Base-by-base conservation (phyloP, 2,329 filamentous ascomycete genomes). In the Allantophomopsis cytisporea region DNA sequence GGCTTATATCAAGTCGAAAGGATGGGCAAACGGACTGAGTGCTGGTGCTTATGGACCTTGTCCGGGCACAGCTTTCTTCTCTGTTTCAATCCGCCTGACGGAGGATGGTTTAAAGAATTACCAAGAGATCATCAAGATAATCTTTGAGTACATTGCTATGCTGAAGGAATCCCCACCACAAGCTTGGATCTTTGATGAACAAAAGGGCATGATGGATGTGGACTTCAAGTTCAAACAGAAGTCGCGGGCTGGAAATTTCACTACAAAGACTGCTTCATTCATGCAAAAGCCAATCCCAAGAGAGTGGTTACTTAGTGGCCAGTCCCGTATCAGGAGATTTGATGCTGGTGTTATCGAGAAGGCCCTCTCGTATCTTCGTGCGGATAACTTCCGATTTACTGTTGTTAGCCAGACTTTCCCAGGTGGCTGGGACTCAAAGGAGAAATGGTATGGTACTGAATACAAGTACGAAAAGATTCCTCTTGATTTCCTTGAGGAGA, bases 391-490 rank as follows among this genome's bases (percentile, higher is more conserved):
- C 63, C 76, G 85, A 21, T 71, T 95, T 57, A 80, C 76, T 2
- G 69, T 96, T 37, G 76, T 93, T 20, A 89, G 86, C 17, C 83
- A 87, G 53, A 80, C 83, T 7, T 83, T 80, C 48, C 88, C 88
- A 0, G 88, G 86, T 0, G 71, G 76, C 38, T 95, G 86, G 84
- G 73, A 93, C 47, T 64, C 80, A 56, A 93, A 83, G 54, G 91
- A 98, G 64, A 86, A 88, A 56, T 98, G 91, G 91, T 98, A 98
- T 51, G 89, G 89, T 7, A 98, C 91, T 0, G 88, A 96, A 54
- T 94, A 95, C 61, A 83, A 77, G 46, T 71, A 80, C 23, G 83
- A 93, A 54, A 81, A 77, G 54, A 83, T 98, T 30, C 79, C 88
- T 0, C 56, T 69, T 12, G 77, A 87, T 14, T 80, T 95, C 50